Evolutionary conservation across 768 basidiomycete species (phyloP).

Genomic region (Tubosaeta brunneosetosa): DNA sequence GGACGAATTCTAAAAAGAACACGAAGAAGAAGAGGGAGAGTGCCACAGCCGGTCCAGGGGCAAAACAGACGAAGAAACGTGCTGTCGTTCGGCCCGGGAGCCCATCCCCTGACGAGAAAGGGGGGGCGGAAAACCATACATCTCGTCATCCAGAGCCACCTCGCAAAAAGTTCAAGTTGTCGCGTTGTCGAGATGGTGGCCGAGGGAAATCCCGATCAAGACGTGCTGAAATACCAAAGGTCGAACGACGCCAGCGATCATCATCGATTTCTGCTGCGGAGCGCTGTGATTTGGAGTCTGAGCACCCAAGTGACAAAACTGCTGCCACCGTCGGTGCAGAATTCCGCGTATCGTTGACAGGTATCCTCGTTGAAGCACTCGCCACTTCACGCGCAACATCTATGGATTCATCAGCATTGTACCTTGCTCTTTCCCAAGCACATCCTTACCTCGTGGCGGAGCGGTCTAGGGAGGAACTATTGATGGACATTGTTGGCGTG

Average conservation of each 20-base stretch:
- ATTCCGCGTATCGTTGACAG: slow-evolving; percentile 46
- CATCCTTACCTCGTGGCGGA: slow-evolving; percentile 48
- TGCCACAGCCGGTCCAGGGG: not conserved
- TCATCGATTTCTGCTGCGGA: slow-evolving; percentile 3
- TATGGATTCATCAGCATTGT: slow-evolving; percentile 51
- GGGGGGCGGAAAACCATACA: not conserved
- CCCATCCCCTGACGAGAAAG: not conserved
- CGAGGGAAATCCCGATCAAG: not conserved
- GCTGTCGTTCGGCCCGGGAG: not conserved
- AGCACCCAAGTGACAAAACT: not conserved
- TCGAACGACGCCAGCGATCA: slow-evolving; percentile 7
- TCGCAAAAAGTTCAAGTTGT: slow-evolving; percentile 21
- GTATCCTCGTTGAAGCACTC: slow-evolving; percentile 67
- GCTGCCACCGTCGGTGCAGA: slow-evolving; percentile 10
- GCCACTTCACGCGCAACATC: slow-evolving; percentile 70
- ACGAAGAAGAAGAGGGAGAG: slow-evolving; percentile 9
- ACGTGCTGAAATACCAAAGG: not conserved
- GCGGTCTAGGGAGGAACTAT: slow-evolving; percentile 40
- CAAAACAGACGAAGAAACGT: slow-evolving; percentile 9
- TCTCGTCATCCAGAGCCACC: slow-evolving; percentile 9
- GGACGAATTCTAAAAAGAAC: not conserved
- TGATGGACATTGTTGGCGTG: slow-evolving; percentile 45
- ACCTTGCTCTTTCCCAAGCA: slow-evolving; percentile 45
- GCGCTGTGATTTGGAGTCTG: not conserved
- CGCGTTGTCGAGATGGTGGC: not conserved